These are phyloP conservation scores for Curvularia hawaiiensis DNA, from an alignment of 2,329 filamentous ascomycete genomes.

Conservation along the genomic window DNA sequence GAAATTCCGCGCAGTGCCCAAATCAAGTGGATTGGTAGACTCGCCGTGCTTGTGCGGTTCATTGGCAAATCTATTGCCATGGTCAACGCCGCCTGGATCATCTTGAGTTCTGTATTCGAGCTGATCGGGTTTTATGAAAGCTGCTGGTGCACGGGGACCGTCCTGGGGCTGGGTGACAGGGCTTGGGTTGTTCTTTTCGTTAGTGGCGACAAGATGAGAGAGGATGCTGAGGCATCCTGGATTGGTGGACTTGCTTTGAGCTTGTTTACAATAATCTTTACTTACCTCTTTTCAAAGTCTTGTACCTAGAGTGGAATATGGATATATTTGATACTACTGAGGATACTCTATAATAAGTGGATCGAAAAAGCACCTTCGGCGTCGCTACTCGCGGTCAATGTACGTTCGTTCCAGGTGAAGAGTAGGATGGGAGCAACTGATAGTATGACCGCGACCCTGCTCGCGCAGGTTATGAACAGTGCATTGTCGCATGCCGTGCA, in stretches of 20 bases:
- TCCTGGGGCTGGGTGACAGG: not conserved
- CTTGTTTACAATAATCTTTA: conserved; percentile 1
- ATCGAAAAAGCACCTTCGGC: too few relatives aligned
- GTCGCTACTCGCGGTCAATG: too few relatives aligned
- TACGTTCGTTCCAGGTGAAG: too few relatives aligned
- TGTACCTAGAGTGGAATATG: not conserved
- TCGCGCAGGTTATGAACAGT: too few relatives aligned
- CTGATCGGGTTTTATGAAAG: conserved; percentile 2
- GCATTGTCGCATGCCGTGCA: too few relatives aligned
- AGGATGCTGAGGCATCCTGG: conserved; percentile 3
- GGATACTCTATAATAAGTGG: too few relatives aligned
- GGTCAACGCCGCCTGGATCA: not conserved
- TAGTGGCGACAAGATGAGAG: conserved; percentile 3
- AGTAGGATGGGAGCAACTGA: too few relatives aligned
- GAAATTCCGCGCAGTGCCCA: not conserved
- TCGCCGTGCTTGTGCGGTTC: not conserved
- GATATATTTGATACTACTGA: too few relatives aligned
- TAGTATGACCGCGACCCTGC: too few relatives aligned
- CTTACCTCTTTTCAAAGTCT: not conserved
- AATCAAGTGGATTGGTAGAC: conserved; percentile 2
- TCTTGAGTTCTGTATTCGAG: conserved; percentile 4
- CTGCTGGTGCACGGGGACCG: conserved; percentile 1
- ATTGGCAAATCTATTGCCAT: not conserved
- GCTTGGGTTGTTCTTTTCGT: conserved; percentile 9
- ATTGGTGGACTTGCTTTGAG: conserved; percentile 9